Evolutionary conservation across 2,329 filamentous ascomycete genomes (phyloP).

Genomic region (Ophiostoma sp.): DNA sequence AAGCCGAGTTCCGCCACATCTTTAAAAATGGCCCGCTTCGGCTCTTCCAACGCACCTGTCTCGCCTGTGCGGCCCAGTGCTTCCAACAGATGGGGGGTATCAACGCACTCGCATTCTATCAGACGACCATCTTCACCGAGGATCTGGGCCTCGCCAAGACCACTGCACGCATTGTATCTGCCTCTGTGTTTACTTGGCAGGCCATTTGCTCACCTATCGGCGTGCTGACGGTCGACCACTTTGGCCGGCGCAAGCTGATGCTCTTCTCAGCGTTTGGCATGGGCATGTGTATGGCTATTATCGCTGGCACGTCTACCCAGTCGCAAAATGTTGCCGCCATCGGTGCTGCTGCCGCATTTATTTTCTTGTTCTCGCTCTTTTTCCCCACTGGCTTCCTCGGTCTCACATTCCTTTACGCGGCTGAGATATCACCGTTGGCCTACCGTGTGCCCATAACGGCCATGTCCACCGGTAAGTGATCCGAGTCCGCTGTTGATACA

Average conservation of each 20-base stretch:
- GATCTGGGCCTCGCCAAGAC: background rate
- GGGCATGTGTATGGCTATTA: constrained; percentile 10
- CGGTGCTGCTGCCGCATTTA: background rate
- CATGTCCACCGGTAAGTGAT: constrained; percentile 9
- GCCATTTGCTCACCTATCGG: background rate
- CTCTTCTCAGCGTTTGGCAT: constrained; percentile 11
- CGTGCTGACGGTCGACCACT: background rate
- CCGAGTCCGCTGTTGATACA: background rate
- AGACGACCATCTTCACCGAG: constrained; percentile 13
- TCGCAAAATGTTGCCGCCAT: background rate
- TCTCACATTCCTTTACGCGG: constrained; percentile 2
- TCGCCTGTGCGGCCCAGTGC: constrained; percentile 2
- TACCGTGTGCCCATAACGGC: constrained; percentile 8
- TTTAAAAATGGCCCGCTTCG: background rate
- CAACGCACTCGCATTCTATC: constrained; percentile 3
- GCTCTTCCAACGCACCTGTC: constrained; percentile 13
- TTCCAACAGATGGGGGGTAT: constrained; percentile 3
- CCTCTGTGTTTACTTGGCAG: constrained; percentile 2
- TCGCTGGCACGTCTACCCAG: background rate
- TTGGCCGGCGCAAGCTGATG: background rate
- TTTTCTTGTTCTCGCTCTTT: constrained; percentile 6
- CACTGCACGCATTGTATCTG: background rate
- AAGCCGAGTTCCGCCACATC: constrained; percentile 9
- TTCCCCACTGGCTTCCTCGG: constrained; percentile 9
- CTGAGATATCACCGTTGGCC: background rate